Evolutionary conservation across 306 rosid genomes (phyloP), one percentile per base, ranked within the genome.

Genomic region (Quercus rubra): DNA sequence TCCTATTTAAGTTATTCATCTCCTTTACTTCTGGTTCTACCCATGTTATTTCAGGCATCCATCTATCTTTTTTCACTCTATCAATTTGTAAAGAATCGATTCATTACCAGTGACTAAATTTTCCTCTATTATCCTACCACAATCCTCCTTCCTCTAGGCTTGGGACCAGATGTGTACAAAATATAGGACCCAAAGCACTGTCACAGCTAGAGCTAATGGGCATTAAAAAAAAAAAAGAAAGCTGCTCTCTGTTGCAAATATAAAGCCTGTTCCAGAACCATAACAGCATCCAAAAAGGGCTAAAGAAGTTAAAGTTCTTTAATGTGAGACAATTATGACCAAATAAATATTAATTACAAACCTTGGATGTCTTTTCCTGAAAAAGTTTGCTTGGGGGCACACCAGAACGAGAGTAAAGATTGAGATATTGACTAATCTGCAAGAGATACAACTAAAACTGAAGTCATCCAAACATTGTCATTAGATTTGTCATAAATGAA

Each of bases 381-480:
- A 94, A 89, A 82, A 91, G 56, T 85, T 85, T 85, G 85, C 98
- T 94, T 7, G 98, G 97, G 73, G 84, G 91, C 84, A 85, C 86
- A 66, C 97, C 97, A 18, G 89, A 81, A 59, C 86, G 88, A 84
- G 90, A 77, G 80, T 94, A 87, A 90, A 94, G 85, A 81, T 82
- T 82, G 79, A 92, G 86, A 83, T 94, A 91, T 72, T 94, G 98
- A 82, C 79, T 87, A 59, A 94, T 89, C 98, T 94, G 97, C 88
- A 85, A 84, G 81, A 61, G 25, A 70, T 70, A 19, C 49, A 75
- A 52, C 61, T 54, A 38, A 62, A 17, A 13, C 54, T 12, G 31
- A 56, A 2, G 3, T 25, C 6, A 41, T 57, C n/a, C 1, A 6
- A 71, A n/a, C 41, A 71, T 18, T 27, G 5, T 13, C 14, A 5